Evolutionary conservation across 2,329 filamentous ascomycete genomes (phyloP).

Genomic region (Fusarium sp.): DNA sequence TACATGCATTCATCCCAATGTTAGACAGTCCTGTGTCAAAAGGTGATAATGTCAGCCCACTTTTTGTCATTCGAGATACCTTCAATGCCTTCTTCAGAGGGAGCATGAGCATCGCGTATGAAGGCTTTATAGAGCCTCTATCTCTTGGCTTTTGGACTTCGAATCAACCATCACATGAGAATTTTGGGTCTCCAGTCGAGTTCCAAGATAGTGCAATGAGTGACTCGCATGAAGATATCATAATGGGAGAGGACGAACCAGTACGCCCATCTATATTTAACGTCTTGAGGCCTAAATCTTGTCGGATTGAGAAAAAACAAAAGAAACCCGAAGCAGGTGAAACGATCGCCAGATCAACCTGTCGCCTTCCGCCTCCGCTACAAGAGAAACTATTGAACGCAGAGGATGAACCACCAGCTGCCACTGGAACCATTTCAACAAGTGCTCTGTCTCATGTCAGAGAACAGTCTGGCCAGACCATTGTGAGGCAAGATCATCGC

Average conservation of each 20-base stretch:
- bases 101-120: neutral
- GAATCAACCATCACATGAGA: neutral
- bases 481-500: neutral
- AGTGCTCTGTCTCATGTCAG: neutral
- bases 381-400: neutral
- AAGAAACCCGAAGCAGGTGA: neutral
- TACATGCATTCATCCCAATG: neutral
- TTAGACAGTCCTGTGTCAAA: neutral
- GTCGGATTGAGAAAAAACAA: neutral
- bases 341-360: neutral
- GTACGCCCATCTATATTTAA: neutral
- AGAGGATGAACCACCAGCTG: neutral
- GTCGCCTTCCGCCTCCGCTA: neutral
- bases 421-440: neutral
- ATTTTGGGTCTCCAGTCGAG: neutral
- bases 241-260: neutral
- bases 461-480: neutral
- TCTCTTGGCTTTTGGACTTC: neutral
- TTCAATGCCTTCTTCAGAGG: neutral
- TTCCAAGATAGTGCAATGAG: neutral
- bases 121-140: neutral
- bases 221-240: neutral
- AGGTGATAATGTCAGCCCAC: neutral
- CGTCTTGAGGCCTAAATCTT: neutral
- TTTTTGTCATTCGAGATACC: neutral